phyloP scores from a whole-genome alignment of 352 stramenopile species.

The Globisporangium barbulae region DNA sequence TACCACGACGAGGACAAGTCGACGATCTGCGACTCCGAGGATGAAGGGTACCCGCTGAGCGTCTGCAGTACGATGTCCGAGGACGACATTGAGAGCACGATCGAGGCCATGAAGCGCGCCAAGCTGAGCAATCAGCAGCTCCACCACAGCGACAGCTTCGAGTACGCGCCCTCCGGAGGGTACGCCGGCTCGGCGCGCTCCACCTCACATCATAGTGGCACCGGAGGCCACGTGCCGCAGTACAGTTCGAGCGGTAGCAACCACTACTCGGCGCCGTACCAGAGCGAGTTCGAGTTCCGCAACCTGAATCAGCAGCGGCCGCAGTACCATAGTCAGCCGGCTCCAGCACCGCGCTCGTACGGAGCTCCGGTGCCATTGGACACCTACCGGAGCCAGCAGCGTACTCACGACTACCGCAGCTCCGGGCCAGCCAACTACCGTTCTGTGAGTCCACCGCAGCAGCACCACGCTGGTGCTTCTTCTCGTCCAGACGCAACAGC shows the following conservation, averaged over 20 bases:
- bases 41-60: conserved; percentile 16
- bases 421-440: background rate
- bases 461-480: background rate
- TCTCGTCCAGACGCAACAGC: background rate
- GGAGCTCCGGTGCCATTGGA: background rate
- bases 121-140: conserved; percentile 6
- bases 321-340: background rate
- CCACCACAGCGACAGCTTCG: background rate
- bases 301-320: conserved; percentile 11
- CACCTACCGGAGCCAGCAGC: background rate
- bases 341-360: background rate
- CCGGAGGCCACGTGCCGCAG: background rate
- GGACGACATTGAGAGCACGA: conserved; percentile 18
- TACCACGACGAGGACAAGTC: conserved; percentile 12
- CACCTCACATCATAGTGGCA: background rate
- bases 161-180: background rate
- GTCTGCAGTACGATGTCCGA: conserved; percentile 20
- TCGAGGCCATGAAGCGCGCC: conserved; percentile 16
- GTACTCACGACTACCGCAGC: background rate
- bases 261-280: background rate
- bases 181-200: background rate
- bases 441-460: background rate
- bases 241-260: too few species aligned
- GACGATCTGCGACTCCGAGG: conserved; percentile 15
- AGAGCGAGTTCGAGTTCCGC: conserved; percentile 13